These are phyloP conservation scores for Pichia heedii DNA, from an alignment of 805 yeast species.

Conservation along the genomic window DNA sequence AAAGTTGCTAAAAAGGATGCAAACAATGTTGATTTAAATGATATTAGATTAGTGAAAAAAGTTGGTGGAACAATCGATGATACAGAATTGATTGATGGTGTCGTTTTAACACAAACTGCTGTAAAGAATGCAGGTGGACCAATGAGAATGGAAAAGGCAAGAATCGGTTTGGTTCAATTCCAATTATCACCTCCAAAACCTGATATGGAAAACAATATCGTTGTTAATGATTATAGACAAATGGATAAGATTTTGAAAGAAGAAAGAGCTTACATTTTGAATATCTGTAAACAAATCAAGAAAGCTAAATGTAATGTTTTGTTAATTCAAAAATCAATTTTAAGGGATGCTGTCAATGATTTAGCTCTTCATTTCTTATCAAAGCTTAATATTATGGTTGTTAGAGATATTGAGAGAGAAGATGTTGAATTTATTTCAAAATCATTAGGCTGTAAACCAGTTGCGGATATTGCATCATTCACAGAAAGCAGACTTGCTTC, in stretches of 20 bases:
- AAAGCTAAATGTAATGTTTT: conserved; percentile 94
- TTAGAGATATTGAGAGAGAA: conserved; percentile 92
- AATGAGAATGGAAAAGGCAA: conserved; percentile 86
- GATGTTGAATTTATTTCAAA: conserved; percentile 84
- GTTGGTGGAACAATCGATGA: conserved; percentile 98
- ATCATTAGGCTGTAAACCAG: conserved; percentile 89
- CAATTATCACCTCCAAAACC: conserved; percentile 96
- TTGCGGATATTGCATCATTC: conserved; percentile 90
- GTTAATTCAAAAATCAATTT: conserved; percentile 83
- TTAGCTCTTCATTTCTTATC: conserved; percentile 90
- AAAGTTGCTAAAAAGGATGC: conserved; percentile 43
- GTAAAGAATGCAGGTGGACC: conserved; percentile 94
- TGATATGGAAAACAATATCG: conserved; percentile 94
- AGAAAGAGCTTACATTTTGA: conserved; percentile 90
- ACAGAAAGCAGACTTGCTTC: conserved; percentile 87
- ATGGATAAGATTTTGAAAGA: conserved; percentile 98
- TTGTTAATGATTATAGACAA: conserved; percentile 95
- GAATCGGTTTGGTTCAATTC: conserved; percentile 82
- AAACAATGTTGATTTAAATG: conserved; percentile 73
- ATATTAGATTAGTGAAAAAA: conserved; percentile 84
- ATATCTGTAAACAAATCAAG: conserved; percentile 92
- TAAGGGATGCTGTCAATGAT: conserved; percentile 92
- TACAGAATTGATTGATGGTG: conserved; percentile 87
- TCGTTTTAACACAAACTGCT: conserved; percentile 85
- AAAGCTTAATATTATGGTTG: conserved; percentile 86